Conservation (phyloP, 140 eudicot genomes). For the Oenanthe javanica region DNA sequence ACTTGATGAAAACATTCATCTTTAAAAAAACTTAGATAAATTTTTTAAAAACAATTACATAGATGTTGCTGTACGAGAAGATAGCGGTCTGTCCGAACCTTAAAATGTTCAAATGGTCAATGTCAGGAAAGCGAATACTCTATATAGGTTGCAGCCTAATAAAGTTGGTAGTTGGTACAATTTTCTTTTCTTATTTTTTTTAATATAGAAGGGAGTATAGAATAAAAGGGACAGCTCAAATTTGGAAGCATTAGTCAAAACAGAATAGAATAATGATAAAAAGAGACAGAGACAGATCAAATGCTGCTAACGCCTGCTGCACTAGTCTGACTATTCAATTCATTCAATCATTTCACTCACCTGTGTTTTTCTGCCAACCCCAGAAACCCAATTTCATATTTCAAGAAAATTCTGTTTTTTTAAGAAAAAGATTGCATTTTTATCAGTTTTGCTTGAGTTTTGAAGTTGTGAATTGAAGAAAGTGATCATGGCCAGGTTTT, state of each 20-base stretch:
- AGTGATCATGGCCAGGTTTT: conserved; percentile 57
- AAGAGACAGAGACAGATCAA: conserved; percentile 2
- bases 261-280: background rate
- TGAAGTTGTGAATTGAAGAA: background rate
- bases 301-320: conserved; percentile 5
- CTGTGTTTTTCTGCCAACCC: background rate
- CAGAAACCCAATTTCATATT: background rate
- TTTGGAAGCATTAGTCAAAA: conserved; percentile 4
- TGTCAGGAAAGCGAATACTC: too few relatives aligned
- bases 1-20: too few relatives aligned
- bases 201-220: background rate
- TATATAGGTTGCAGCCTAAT: background rate
- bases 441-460: background rate
- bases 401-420: background rate
- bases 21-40: too few relatives aligned
- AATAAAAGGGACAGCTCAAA: background rate
- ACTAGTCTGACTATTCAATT: background rate
- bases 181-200: too few relatives aligned
- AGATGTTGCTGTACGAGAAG: too few relatives aligned
- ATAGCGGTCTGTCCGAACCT: too few relatives aligned
- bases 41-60: too few relatives aligned
- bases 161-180: background rate
- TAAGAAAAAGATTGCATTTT: background rate
- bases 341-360: background rate
- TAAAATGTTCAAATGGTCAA: too few relatives aligned